Evolutionary conservation across 1,139 yeast genomes (phyloP), one percentile per base, ranked within the genome.

Genomic region (Debaryomyces psychrophilus): DNA sequence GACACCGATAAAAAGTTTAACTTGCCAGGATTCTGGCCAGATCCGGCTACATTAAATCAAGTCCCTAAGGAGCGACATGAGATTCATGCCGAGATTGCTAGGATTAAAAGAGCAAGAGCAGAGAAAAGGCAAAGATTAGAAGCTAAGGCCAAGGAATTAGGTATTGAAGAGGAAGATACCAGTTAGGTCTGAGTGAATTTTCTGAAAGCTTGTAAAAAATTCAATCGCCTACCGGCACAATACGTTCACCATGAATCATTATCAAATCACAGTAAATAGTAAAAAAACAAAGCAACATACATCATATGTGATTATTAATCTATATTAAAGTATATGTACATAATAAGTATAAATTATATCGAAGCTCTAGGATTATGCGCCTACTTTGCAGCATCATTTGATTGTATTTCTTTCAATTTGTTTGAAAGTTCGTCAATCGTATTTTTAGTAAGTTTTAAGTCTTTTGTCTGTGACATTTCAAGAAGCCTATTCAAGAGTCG

Each of bases 1-100:
- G 92, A 90, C 58, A 87, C 97, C 1, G 96, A 92, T 65, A 81
- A 77, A 57, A 90, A 90, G 69, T 83, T 92, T 64, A 89, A 90
- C 61, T 83, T 90, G 45, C 95, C 96, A n/a, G 96, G 96, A 14
- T 90, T 89, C 67, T 90, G 96, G 96, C 98, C 98, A 1, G 97
- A 90, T 65, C 97, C 97, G 33, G 87, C 87, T 31, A 86, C 97
- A 2, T 77, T 90, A 56, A 90, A 90, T 62, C 87, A 87, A 67
- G 85, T 92, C 31, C 98, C 97, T 2, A 92, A 90, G 62, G 97
- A 90, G 61, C 92, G 92, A 8, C 89, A 87, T 58, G 97, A 92
- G 62, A 89, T 90, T 52, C 86, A 88, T 60, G 93, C 95, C 0
- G 98, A 92, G 64, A 73, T 90, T 39, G 96, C 96, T 15, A 79